Evolutionary conservation across 768 basidiomycete genomes (phyloP).

Genomic region (Omphalotus guepiniiformis): DNA sequence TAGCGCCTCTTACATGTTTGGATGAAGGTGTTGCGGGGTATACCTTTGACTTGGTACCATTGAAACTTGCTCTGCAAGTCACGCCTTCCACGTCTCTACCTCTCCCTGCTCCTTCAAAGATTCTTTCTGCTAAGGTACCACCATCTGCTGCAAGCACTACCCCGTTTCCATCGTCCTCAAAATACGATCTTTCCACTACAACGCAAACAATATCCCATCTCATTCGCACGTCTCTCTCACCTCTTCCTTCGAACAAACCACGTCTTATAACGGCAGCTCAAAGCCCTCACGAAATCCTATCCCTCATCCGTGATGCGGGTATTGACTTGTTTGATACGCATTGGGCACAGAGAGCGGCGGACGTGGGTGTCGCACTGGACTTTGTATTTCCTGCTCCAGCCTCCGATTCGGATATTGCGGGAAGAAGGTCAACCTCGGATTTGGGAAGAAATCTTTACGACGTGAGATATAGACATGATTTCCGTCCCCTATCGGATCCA

Average conservation of each 20-base stretch:
- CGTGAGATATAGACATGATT: slow-evolving; percentile 53
- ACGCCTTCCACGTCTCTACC: slow-evolving; percentile 19
- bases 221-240: slow-evolving; percentile 53
- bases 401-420: slow-evolving; percentile 11
- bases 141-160: not conserved
- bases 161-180: not conserved
- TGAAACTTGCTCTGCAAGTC: slow-evolving; percentile 30
- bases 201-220: slow-evolving; percentile 31
- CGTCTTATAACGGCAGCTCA: slow-evolving; percentile 53
- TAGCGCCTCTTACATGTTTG: slow-evolving; percentile 49
- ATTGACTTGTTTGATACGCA: slow-evolving; percentile 72
- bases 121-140: not conserved
- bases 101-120: not conserved
- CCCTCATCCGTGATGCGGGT: slow-evolving; percentile 58
- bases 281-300: slow-evolving; percentile 75
- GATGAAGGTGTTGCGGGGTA: slow-evolving; percentile 74
- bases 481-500: slow-evolving; percentile 35
- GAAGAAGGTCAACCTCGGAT: slow-evolving; percentile 26
- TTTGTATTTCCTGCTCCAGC: slow-evolving; percentile 59
- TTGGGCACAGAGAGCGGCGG: slow-evolving; percentile 68
- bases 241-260: slow-evolving; percentile 52
- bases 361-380: slow-evolving; percentile 72
- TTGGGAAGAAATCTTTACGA: slow-evolving; percentile 77
- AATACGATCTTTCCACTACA: slow-evolving; percentile 1
- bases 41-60: slow-evolving; percentile 59